Evolutionary conservation across 495 filamentous ascomycete species (phyloP).

Genomic region (Talaromyces nanjingensis): DNA sequence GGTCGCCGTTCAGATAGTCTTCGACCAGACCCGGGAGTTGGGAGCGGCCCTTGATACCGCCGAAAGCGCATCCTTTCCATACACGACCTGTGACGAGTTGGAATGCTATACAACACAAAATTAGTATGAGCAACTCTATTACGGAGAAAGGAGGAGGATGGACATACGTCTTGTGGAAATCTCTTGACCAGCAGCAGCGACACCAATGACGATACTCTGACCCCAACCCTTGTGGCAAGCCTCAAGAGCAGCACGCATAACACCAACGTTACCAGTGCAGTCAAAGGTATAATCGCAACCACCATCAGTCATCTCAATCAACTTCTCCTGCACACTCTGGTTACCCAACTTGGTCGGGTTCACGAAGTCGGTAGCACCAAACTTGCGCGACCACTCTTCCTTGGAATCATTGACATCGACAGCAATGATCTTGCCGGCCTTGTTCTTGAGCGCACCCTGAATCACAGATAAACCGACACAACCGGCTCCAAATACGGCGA

Average conservation of each 20-base stretch:
- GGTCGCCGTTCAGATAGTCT: constrained; percentile 80
- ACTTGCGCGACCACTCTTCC: constrained; percentile 87
- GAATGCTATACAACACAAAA: constrained; percentile 59
- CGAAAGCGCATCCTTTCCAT: constrained; percentile 97
- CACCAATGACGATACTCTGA: constrained; percentile 95
- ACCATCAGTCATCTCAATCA: constrained; percentile 98
- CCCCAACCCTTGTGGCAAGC: constrained; percentile 99
- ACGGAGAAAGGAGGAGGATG: constrained; percentile 5
- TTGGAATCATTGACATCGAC: constrained; percentile 92
- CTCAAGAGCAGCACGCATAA: constrained; percentile 94
- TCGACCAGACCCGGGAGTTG: constrained; percentile 84
- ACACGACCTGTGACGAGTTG: constrained; percentile 96
- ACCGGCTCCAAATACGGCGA: constrained; percentile 94
- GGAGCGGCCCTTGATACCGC: constrained; percentile 92
- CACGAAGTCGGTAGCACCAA: constrained; percentile 94
- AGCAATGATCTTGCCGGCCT: constrained; percentile 84
- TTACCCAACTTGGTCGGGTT: constrained; percentile 76
- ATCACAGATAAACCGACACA: constrained; percentile 93
- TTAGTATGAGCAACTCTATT: constrained; percentile 12
- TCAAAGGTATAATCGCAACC: constrained; percentile 99
- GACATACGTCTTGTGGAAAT: constrained; percentile 89
- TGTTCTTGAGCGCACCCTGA: constrained; percentile 86
- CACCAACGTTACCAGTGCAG: constrained; percentile 93
- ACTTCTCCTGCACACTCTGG: constrained; percentile 77
- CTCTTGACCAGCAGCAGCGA: constrained; percentile 95